A percentile compares a stretch with the other conserved stretches of the same genome.
These are phyloP conservation scores for Prunus persica DNA, from an alignment of 306 rosid genomes.

Conservation along the genomic window Prunus_persica_NCBIv2 NC_034013.1:15749001-15749500, in stretches of 20 bases:
- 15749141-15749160: conserved; percentile 35
- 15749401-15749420: neutral
- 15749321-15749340: conserved; percentile 69
- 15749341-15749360: conserved; percentile 71
- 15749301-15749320: conserved; percentile 72
- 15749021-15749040: neutral
- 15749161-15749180: neutral
- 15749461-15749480: neutral
- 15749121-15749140: conserved; percentile 73
- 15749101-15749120: conserved; percentile 76
- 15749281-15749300: conserved; percentile 81
- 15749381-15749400: conserved; percentile 64
- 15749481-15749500: neutral
- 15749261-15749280: conserved; percentile 29
- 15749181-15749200: too few species aligned
- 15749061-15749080: conserved; percentile 58
- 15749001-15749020: conserved; percentile 9
- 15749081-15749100: conserved; percentile 82
- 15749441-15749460: neutral
- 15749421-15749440: neutral
- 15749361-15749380: conserved; percentile 74
- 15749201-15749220: neutral
- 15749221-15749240: neutral
- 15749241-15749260: neutral
- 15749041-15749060: conserved; percentile 34